Evolutionary conservation across 495 filamentous ascomycete genomes (phyloP), one percentile per base, ranked within the genome.

Genomic region (Bacidia rubella): DNA sequence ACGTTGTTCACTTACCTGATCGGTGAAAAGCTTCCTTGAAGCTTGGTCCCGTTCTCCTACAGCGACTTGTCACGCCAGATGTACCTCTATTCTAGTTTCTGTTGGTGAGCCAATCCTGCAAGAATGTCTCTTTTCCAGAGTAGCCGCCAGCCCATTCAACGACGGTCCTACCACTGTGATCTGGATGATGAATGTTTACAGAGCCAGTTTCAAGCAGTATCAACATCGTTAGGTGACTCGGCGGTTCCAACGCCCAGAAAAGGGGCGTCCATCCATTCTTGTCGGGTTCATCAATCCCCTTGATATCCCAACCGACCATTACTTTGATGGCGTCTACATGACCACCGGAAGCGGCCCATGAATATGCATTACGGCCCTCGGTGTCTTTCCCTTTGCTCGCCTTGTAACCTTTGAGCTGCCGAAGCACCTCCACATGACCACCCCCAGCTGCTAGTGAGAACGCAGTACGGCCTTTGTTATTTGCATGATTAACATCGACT

Each of bases 231-330:
- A 23, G 10, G 17, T 17, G 10, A 19, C 39, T 35, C 15, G 21
- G 40, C 11, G 39, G 25, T 12, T 53, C 41, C 12, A 53, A 21
- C 15, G 51, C 51, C 51, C 51, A 53, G 22, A 53, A 45, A 17
- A 53, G 41, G 12, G 51, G 51, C 10, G 51, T 53, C 51, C 51
- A 53, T 7, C 21, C 42, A 15, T 45, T 35, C 12, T 7, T 27
- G 2, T 53, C n/a, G 20, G 42, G 25, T 25, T 53, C 51, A 19
- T 53, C 51, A 2, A 53, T 25, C 9, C 40, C 51, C 1, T 19
- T 26, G 22, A 53, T 12, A 4, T 25, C 5, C 25, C 44, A 53
- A 20, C 32, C 45, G 24, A 44, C 17, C 41, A 46, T 39, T 12
- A 29, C 22, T 27, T 53, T 46, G 20, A 46, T 46, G 17, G 17